Base-by-base conservation (phyloP, 371 early-diverging fungal genomes). In the Mucor irregularis region DNA sequence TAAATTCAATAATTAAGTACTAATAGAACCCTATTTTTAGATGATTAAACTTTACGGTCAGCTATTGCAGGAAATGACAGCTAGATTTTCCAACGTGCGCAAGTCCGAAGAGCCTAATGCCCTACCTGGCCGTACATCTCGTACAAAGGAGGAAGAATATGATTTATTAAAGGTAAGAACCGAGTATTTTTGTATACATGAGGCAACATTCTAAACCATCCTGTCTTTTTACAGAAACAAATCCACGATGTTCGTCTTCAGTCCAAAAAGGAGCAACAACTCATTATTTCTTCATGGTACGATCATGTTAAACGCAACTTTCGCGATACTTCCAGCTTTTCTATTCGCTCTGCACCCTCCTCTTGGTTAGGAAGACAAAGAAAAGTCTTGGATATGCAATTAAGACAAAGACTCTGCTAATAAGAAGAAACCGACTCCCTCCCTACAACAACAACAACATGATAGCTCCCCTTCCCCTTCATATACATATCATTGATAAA, bases 311-410 rank as follows among this genome's bases (percentile, higher is more conserved):
- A 75, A 29, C 80, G 81, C 59, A 79, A 68, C 61, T 75, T 81
- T 65, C 63, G 86, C 64, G 89, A 79, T 62, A 69, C 39, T 62
- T 76, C 56, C 30, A 77, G 51, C 52, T 76, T 61, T 56, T 80
- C 64, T 43, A 78, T 63, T 56, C 78, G 64, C 49, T 82, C 66
- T 19, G 71, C 83, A 4, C 88, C 90, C 5, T 80, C 85, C 7
- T 86, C 90, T 16, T 91, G 91, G 91, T 72, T 91, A 19, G 88
- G 85, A 25, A 81, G 84, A 61, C 90, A 91, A 64, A 79, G 89
- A 33, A 76, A 78, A 35, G 75, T 74, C 6, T 63, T 88, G 25
- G 81, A 83, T 49, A 73, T 83, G 47, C 80, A 86, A 56, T 63
- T 85, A 33, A 79, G 82, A 55, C 78, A 83, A 38, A 81, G 75